Base-by-base conservation (phyloP, 2,329 filamentous ascomycete genomes). In the Epichloe hybrida region DNA sequence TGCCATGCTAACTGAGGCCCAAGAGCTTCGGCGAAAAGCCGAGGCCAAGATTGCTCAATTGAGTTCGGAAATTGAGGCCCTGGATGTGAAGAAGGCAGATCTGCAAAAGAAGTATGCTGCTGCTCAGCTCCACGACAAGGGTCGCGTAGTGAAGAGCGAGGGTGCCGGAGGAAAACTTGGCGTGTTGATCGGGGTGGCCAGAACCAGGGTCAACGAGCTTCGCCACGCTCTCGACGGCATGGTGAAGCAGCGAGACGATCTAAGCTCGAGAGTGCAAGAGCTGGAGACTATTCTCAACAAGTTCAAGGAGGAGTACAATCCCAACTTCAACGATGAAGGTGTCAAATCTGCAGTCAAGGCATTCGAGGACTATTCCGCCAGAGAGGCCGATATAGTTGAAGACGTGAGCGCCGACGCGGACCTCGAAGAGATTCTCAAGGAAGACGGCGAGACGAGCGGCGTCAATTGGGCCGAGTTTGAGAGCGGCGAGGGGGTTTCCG, bases 311-410 rank as follows among this genome's bases (percentile, higher is more conserved):
- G 90, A 96, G 63, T 94, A 96, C 68, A 97, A 98, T 66, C 93
- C 93, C 54, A 97, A 98, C 70, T 97, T 97, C 76, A 98, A 98
- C 66, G 93, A 98, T 55, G 93, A 97, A 67, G 93, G 93, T 55
- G 93, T 98, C 59, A 98, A 98, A 76, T 79, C 87, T 17, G 93
- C 93, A 5, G 89, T 98, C 49, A 84, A 91, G 64, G 79, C 83
- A 6, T 98, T 86, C 80, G 91, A 98, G 64, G 89, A 98, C 64
- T 97, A 96, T 64, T 84, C 88, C 35, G 91, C 89, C 15, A 79
- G 82, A 51, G 77, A 82, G 53, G 73, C 64, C 4, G 67, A 66
- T 34, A 72, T 75, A 34, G 62, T 59, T 45, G 74, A 67, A 46
- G 69, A 75, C 8, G 74, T 80, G 45, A 66, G 76, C n/a, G 73